phyloP scores from a whole-genome alignment of 2,329 filamentous ascomycete genomes.

The Fusarium ambrosium region DNA sequence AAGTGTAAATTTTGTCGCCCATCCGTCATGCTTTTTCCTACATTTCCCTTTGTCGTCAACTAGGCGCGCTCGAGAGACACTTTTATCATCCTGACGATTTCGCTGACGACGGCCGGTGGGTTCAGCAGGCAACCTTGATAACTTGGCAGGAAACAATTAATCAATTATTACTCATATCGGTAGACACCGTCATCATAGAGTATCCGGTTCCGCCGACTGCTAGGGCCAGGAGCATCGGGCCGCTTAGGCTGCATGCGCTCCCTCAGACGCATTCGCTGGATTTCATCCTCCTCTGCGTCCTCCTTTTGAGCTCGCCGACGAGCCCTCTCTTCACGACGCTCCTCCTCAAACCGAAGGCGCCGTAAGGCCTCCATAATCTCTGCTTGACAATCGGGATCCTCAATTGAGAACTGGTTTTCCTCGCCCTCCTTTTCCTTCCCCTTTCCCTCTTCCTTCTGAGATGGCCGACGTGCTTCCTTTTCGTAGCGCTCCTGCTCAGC shows the following conservation, averaged over 20 bases:
- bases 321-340: constrained; percentile 50
- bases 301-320: constrained; percentile 44
- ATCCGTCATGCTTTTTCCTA: not conserved
- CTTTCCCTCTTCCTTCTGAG: not conserved
- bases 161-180: constrained; percentile 54
- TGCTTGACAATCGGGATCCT: constrained; percentile 43
- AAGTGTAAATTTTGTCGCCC: no score
- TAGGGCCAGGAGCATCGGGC: constrained; percentile 34
- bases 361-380: constrained; percentile 53
- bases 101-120: not conserved
- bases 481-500: not conserved
- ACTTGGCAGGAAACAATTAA: not conserved
- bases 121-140: not conserved
- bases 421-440: not conserved
- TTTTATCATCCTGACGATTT: not conserved
- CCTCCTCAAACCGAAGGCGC: constrained; percentile 49
- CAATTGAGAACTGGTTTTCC: constrained; percentile 33
- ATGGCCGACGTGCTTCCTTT: not conserved
- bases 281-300: constrained; percentile 53
- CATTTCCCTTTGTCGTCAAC: not conserved
- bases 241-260: constrained; percentile 57
- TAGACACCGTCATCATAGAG: constrained; percentile 56
- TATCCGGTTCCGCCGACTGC: constrained; percentile 52
- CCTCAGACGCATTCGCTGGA: constrained; percentile 54
- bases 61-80: not conserved